These are phyloP conservation scores for Lotmaria passim DNA, from an alignment of 208 protist species.

Conservation along the genomic window DNA sequence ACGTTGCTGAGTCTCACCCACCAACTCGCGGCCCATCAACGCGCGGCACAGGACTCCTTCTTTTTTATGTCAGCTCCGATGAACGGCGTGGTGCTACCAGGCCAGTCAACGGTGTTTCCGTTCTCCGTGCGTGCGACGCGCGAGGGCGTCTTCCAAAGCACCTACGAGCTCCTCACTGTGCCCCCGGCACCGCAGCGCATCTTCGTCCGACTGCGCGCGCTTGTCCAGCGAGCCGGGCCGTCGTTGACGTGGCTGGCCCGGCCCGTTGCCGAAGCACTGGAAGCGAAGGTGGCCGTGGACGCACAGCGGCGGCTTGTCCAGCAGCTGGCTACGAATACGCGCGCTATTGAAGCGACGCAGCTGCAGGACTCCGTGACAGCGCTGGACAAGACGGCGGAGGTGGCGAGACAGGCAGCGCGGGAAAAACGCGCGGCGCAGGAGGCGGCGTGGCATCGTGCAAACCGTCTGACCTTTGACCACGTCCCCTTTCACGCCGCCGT, in stretches of 20 bases:
- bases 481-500: slow-evolving; percentile 70
- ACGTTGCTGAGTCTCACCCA: slow-evolving; percentile 36
- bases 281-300: slow-evolving; percentile 47
- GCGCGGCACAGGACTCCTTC: slow-evolving; percentile 35
- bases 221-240: slow-evolving; percentile 43
- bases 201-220: slow-evolving; percentile 62
- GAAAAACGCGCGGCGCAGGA: slow-evolving; percentile 26
- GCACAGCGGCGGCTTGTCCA: slow-evolving; percentile 53
- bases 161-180: slow-evolving; percentile 85
- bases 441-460: slow-evolving; percentile 47
- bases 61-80: slow-evolving; percentile 72
- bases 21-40: slow-evolving; percentile 39
- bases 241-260: slow-evolving; percentile 31
- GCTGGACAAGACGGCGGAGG: slow-evolving; percentile 27
- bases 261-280: slow-evolving; percentile 39
- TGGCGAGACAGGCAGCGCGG: slow-evolving; percentile 18
- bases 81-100: slow-evolving; percentile 81
- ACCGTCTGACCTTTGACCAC: slow-evolving; percentile 48
- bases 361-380: slow-evolving; percentile 40
- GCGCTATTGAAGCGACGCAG: slow-evolving; percentile 48
- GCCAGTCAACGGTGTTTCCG: slow-evolving; percentile 50
- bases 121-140: slow-evolving; percentile 71
- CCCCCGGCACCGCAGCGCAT: slow-evolving; percentile 62
- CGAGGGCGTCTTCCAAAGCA: slow-evolving; percentile 55
- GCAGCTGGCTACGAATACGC: slow-evolving; percentile 32